Base-by-base conservation (phyloP, 768 basidiomycete species). In the Phanerodontia chrysosporium region DNA sequence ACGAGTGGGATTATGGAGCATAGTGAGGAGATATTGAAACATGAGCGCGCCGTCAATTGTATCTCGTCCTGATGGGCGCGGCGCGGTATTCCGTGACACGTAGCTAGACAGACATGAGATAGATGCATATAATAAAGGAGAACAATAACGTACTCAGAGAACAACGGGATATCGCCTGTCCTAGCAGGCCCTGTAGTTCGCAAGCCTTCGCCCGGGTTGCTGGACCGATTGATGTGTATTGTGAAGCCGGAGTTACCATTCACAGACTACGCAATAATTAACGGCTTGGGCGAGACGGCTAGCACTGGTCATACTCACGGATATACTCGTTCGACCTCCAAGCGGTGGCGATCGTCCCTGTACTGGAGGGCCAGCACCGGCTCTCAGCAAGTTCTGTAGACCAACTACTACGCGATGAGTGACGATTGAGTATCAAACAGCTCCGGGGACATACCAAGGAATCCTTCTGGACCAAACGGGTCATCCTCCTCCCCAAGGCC, bases 11-110 rank as follows among this genome's bases (percentile, higher is more conserved):
- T 72, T 61, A 48, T 70, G 79, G 45, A 91, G 75, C 59, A 90
- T 69, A 2, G 85, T 75, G 70, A 89, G 76, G 2, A 92, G 74
- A 70, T 91, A 91, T 64, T 89, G 89, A 0, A 84, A 81, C 83
- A 91, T 84, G 27, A 89, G 63, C 6, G 80, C 77, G 2, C 86
- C 86, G 18, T 78, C 76, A 42, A 89, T 89, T 39, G 72, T 65
- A 2, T 68, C 56, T 24, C 65, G 57, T 27, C 53, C 59, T 52
- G 25, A 13, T 29, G 51, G 27, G 42, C 58, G 28, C 16, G 22
- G 28, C 10, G 35, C 27, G 35, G 51, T 28, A 36, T 52, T 61
- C 16, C 55, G 58, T 36, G 64, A 30, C 10, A 66, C 78, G 67
- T 67, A 87, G 82, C 86, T 82, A 6, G 69, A 46, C 30, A 67